Evolutionary conservation across 176 grass and related monocot species (phyloP), one percentile per base, ranked within the genome.

Genomic region (Cenchrus fungigraminus): DNA sequence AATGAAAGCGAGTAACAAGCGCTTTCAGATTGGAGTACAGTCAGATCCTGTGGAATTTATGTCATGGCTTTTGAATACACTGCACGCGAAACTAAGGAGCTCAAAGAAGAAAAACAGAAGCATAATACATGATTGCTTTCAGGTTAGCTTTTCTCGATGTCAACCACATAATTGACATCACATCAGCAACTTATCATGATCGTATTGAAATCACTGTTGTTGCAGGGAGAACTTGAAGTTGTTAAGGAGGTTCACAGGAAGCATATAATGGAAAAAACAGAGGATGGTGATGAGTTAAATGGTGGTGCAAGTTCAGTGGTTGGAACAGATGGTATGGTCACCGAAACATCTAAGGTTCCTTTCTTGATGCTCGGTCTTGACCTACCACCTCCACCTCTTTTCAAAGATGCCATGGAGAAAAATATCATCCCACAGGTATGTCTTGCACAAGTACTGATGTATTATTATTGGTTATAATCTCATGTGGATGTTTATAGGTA

Each of bases 341-440:
- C 83, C 71, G 91, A 98, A 91, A 92, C 87, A 60, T 98, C 93
- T 68, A 86, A 75, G 87, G 93, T 98, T 9, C 88, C 93, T 29
- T 98, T 95, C 71, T 65, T 98, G 85, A 95, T 98, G 93, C 97
- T 98, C 12, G 93, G 97, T 79, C 91, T 98, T 77, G 97, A 98
- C 77, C 83, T 98, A 52, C 97, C 97, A 46, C 89, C 93, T n/a
- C 97, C 97, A 74, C 97, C 97, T 66, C 93, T 98, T 89, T 98
- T 98, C 79, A 95, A 98, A 89, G 97, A 98, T 8, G 93, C 93
- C 14, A 98, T 98, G 97, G 97, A 98, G 83, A 98, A 98, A 93
- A 95, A 98, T 71, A 98, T 98, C 67, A 98, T 98, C 70, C 97
- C 97, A 84, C 97, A 98, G 93, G 97, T 94, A 86, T 84, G 81